These are phyloP conservation scores for Mimosa pudica DNA, from an alignment of 306 rosid species.

Conservation along the genomic window DNA sequence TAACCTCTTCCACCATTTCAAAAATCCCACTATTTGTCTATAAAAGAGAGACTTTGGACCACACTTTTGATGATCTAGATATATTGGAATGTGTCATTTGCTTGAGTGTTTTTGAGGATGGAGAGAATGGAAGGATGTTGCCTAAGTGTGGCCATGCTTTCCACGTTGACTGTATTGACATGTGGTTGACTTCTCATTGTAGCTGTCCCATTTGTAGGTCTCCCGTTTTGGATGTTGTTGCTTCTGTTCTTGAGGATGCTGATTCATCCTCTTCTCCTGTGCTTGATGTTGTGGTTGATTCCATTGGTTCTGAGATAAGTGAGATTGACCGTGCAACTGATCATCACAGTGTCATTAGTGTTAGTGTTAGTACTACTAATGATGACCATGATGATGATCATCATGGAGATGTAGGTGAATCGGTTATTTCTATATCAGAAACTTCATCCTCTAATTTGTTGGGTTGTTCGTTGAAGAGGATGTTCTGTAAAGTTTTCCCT, in stretches of 20 bases:
- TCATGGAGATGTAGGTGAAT: constrained; percentile 4
- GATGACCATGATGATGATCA: too few relatives aligned
- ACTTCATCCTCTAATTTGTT: constrained; percentile 50
- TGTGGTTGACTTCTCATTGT: constrained; percentile 84
- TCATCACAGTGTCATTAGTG: too few relatives aligned
- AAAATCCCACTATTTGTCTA: constrained; percentile 70
- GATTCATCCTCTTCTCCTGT: constrained; percentile 24
- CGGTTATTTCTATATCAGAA: constrained; percentile 20
- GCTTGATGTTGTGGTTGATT: constrained; percentile 48
- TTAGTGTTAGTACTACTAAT: too few relatives aligned
- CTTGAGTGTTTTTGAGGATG: constrained; percentile 62
- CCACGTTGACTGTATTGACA: constrained; percentile 80
- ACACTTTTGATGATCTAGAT: constrained; percentile 20
- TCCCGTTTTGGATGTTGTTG: constrained; percentile 33
- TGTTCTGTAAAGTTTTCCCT: constrained; percentile 63
- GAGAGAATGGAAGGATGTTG: constrained; percentile 67
- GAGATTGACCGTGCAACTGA: too few relatives aligned
- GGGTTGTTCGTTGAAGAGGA: constrained; percentile 71
- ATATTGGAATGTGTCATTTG: constrained; percentile 76
- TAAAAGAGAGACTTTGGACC: background rate
- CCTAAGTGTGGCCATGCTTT: constrained; percentile 81
- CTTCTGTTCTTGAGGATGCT: constrained; percentile 17
- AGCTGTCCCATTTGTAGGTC: constrained; percentile 89
- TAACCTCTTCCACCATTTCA: constrained; percentile 54
- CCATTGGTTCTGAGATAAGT: constrained; percentile 37